These are phyloP conservation scores for Bathelium albidoporum DNA, from an alignment of 495 filamentous ascomycete genomes.

Conservation along the genomic window DNA sequence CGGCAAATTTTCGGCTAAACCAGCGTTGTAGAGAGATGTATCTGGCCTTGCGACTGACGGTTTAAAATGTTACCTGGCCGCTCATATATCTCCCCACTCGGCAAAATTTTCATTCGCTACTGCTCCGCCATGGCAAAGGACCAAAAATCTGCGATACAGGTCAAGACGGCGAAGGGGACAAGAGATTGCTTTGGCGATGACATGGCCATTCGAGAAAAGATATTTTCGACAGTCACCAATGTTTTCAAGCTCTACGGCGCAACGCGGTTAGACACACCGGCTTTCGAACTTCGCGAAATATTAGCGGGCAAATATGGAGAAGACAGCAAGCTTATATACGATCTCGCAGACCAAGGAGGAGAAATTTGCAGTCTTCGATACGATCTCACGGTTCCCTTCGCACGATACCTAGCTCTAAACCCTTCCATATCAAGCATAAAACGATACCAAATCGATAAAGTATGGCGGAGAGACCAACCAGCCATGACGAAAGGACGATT, in stretches of 20 bases:
- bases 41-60: background rate
- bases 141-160: conserved; percentile 18
- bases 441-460: conserved; percentile 82
- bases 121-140: conserved; percentile 19
- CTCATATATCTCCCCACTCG: background rate
- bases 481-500: conserved; percentile 83
- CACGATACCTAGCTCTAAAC: conserved; percentile 82
- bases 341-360: conserved; percentile 75
- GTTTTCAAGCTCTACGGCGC: conserved; percentile 88
- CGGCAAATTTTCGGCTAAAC: background rate
- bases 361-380: conserved; percentile 80
- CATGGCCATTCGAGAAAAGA: conserved; percentile 71
- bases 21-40: background rate
- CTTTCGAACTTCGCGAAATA: conserved; percentile 70
- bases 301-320: conserved; percentile 85
- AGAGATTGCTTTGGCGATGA: conserved; percentile 48
- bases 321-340: conserved; percentile 85
- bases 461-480: conserved; percentile 72
- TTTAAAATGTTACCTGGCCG: background rate
- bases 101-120: background rate
- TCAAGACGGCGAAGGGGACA: conserved; percentile 25
- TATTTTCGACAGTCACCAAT: conserved; percentile 69
- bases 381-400: conserved; percentile 86
- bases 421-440: conserved; percentile 62
- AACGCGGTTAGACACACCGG: conserved; percentile 65